These are phyloP conservation scores for Periglandula ipomoeae DNA, from an alignment of 2,329 filamentous ascomycete species.

Conservation along the genomic window DNA sequence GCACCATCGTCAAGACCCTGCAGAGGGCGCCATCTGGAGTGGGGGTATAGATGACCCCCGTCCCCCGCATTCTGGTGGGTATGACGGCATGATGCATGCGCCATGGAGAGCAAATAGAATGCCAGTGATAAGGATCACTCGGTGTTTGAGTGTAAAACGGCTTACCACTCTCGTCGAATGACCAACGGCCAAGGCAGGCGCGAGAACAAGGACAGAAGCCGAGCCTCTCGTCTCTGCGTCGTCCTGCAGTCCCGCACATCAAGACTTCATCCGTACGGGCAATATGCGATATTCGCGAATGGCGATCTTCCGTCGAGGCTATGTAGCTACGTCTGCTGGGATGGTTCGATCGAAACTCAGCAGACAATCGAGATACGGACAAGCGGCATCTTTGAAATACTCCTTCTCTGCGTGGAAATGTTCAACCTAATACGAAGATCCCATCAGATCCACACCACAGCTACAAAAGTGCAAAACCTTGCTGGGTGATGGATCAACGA, in stretches of 20 bases:
- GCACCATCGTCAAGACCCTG: no score
- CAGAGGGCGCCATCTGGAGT: no score
- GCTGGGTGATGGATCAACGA: no score
- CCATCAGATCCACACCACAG: background rate
- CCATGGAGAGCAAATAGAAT: background rate
- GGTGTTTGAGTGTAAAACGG: background rate
- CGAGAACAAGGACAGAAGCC: background rate
- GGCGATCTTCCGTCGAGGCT: no score
- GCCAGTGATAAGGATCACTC: constrained; percentile 2
- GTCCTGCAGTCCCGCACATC: no score
- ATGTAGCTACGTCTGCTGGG: background rate
- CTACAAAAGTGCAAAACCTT: background rate
- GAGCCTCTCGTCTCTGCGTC: background rate
- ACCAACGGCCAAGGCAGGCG: background rate
- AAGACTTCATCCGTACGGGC: no score
- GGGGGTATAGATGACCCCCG: background rate
- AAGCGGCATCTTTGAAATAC: background rate
- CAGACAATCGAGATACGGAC: background rate
- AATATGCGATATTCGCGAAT: no score
- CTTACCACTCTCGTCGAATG: background rate
- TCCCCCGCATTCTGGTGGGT: constrained; percentile 1
- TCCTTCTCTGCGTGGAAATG: background rate
- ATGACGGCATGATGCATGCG: constrained; percentile 1
- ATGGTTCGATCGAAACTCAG: background rate
- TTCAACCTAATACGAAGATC: no score